phyloP scores from a whole-genome alignment of 2,329 filamentous ascomycete genomes.

The Claviceps maximensis region DNA sequence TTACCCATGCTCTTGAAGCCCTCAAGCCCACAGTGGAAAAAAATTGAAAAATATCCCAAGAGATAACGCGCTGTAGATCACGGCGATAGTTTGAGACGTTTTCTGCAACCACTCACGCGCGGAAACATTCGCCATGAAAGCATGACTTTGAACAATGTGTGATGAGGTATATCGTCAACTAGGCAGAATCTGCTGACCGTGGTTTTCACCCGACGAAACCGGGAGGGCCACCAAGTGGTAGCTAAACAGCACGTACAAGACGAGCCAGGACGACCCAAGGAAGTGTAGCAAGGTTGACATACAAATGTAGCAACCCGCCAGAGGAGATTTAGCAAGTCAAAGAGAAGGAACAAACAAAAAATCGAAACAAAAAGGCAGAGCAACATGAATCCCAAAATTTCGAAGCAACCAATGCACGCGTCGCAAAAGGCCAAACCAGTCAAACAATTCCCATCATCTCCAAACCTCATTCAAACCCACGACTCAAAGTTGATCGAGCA shows the following conservation, averaged over 20 bases:
- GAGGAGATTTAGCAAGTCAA: not conserved
- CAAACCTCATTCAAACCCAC: not conserved
- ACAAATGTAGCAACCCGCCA: not conserved
- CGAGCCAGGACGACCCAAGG: not conserved
- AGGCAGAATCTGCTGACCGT: too few relatives aligned
- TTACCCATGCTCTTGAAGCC: too few relatives aligned
- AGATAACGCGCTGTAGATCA: too few relatives aligned
- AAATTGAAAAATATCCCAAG: too few relatives aligned
- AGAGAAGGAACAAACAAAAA: not conserved
- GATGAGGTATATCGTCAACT: too few relatives aligned
- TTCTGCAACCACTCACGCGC: too few relatives aligned
- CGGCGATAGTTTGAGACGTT: too few relatives aligned
- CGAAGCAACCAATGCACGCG: not conserved
- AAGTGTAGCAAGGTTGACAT: not conserved
- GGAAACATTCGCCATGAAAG: too few relatives aligned
- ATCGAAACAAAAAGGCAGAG: not conserved
- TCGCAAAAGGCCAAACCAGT: not conserved
- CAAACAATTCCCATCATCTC: not conserved
- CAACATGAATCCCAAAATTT: not conserved
- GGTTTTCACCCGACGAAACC: too few relatives aligned
- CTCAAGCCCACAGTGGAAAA: too few relatives aligned
- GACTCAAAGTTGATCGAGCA: conserved; percentile 65
- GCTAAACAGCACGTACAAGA: not conserved
- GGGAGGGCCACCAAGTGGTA: not conserved
- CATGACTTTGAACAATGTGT: too few relatives aligned